Conservation (phyloP, 2,329 filamentous ascomycete genomes). For the Chaetomium sp. region DNA sequence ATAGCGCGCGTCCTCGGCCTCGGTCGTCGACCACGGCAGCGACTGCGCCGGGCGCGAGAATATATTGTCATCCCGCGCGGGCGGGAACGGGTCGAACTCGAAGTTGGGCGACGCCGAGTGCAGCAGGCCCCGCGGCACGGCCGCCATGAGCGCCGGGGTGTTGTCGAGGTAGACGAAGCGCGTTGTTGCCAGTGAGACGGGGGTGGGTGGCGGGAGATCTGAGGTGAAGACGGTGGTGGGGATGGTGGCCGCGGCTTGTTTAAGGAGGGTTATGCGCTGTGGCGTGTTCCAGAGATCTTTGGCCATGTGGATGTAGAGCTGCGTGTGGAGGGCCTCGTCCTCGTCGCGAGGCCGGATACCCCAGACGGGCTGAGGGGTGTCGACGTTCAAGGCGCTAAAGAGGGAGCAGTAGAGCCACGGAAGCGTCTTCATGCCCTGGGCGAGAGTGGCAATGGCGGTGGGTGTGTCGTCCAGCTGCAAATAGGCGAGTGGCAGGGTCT, state of each 20-base stretch:
- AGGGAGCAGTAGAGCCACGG: conserved; percentile 85
- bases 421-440: conserved; percentile 67
- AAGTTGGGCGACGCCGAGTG: conserved; percentile 63
- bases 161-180: conserved; percentile 80
- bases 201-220: conserved; percentile 42
- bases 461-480: conserved; percentile 68
- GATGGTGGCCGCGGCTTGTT: conserved; percentile 48
- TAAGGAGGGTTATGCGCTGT: conserved; percentile 67
- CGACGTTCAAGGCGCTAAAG: conserved; percentile 77
- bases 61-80: conserved; percentile 57
- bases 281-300: conserved; percentile 87
- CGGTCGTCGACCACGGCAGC: conserved; percentile 45
- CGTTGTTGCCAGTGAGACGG: conserved; percentile 57
- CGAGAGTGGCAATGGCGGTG: conserved; percentile 66
- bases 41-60: conserved; percentile 50
- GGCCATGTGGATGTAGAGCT: conserved; percentile 73
- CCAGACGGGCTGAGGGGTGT: conserved; percentile 81
- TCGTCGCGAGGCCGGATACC: conserved; percentile 68
- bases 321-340: conserved; percentile 68
- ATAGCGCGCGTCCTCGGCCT: too few species aligned
- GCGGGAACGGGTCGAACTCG: conserved; percentile 82
- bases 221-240: conserved; percentile 37
- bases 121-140: conserved; percentile 68
- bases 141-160: conserved; percentile 67
- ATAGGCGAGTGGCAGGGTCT: conserved; percentile 76